phyloP scores from a whole-genome alignment of 2,329 filamentous ascomycete species.

The Aspergillus arachidicola region DNA sequence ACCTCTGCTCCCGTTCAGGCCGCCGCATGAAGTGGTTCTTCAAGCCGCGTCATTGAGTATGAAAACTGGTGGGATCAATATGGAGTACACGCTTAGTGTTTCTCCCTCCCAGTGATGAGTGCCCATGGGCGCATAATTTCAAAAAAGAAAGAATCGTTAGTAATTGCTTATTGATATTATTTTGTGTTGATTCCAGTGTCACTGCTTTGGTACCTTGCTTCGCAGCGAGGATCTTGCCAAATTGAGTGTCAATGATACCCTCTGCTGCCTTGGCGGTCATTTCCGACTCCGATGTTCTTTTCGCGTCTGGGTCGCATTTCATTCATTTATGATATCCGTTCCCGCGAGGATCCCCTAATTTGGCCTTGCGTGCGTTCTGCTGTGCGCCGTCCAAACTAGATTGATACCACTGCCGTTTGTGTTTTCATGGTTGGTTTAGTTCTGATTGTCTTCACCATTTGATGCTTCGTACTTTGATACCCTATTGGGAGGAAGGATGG shows the following conservation, averaged over 20 bases:
- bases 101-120: slow-evolving; percentile 25
- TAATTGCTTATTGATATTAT: slow-evolving; percentile 13
- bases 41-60: slow-evolving; percentile 40
- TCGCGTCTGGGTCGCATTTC: slow-evolving; percentile 25
- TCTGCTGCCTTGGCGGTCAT: slow-evolving; percentile 31
- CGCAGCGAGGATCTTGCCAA: slow-evolving; percentile 15
- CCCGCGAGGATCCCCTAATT: slow-evolving; percentile 32
- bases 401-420: slow-evolving; percentile 42
- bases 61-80: slow-evolving; percentile 47
- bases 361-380: slow-evolving; percentile 27
- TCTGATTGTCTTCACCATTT: slow-evolving; percentile 26
- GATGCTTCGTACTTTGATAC: slow-evolving; percentile 38
- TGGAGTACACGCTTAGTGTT: slow-evolving; percentile 27
- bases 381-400: slow-evolving; percentile 34
- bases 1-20: slow-evolving; percentile 43
- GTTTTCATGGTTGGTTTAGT: slow-evolving; percentile 31
- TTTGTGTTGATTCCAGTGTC: slow-evolving; percentile 30
- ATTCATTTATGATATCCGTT: slow-evolving; percentile 40
- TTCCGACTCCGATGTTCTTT: slow-evolving; percentile 24
- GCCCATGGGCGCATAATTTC: slow-evolving; percentile 8
- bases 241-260: slow-evolving; percentile 37
- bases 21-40: slow-evolving; percentile 43
- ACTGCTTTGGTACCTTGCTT: slow-evolving; percentile 19
- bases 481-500: slow-evolving; percentile 33
- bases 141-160: slow-evolving; percentile 13